Conservation (phyloP, 2,329 filamentous ascomycete species). For the Aspergillus puulaauensis region DNA sequence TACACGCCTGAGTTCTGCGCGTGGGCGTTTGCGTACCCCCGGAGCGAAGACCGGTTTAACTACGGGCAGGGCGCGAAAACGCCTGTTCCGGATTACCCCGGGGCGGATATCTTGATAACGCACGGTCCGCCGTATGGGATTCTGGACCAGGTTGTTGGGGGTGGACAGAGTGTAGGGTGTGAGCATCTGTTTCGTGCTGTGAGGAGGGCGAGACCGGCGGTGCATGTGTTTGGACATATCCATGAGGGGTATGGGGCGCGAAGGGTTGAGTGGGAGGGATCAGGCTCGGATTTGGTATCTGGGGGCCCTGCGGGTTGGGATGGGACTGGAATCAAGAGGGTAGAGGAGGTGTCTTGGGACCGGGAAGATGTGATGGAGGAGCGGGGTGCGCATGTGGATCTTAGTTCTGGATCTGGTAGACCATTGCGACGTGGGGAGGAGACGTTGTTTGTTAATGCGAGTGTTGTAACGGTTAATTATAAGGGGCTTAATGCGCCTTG, state of each 20-base stretch:
- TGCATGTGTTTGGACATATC: slow-evolving; percentile 66
- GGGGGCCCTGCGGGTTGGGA: slow-evolving; percentile 11
- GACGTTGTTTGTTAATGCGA: slow-evolving; percentile 60
- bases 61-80: slow-evolving; percentile 20
- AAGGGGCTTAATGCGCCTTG: slow-evolving; percentile 53
- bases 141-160: slow-evolving; percentile 45
- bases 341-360: slow-evolving; percentile 16
- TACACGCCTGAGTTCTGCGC: slow-evolving; percentile 58
- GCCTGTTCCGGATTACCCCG: slow-evolving; percentile 46
- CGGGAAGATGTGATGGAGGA: slow-evolving; percentile 30
- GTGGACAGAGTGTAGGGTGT: slow-evolving; percentile 52
- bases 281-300: slow-evolving; percentile 5
- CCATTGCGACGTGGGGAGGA: slow-evolving; percentile 48
- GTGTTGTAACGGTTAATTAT: slow-evolving; percentile 54
- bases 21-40: slow-evolving; percentile 57
- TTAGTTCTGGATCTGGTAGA: slow-evolving; percentile 26
- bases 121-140: slow-evolving; percentile 58
- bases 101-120: slow-evolving; percentile 59
- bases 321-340: not conserved
- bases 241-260: slow-evolving; percentile 55
- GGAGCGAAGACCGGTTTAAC: slow-evolving; percentile 55
- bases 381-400: slow-evolving; percentile 35
- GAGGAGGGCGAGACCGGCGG: slow-evolving; percentile 48
- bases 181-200: slow-evolving; percentile 53
- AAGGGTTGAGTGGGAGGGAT: slow-evolving; percentile 29